Evolutionary conservation across 2,329 filamentous ascomycete genomes (phyloP), one percentile per base, ranked within the genome.

Genomic region (Penicillium sp.): DNA sequence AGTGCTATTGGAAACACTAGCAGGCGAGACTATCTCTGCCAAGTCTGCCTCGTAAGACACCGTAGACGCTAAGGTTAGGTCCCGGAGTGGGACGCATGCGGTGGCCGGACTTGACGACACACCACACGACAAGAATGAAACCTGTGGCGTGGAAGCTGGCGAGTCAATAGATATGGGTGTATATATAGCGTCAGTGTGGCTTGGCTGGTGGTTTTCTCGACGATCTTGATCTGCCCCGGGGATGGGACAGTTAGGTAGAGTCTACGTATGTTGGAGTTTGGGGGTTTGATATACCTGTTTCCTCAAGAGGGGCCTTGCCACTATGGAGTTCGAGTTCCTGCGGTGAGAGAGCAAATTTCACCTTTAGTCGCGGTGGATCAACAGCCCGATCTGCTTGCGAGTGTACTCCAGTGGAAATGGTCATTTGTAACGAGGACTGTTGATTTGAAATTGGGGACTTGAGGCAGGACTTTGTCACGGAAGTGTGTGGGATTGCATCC

Each of bases 41-140:
- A 63, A 54, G 56, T 40, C 52, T 46, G 50, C 55, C 50, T 65
- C 61, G 61, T 65, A 53, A 61, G 55, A 63, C 51, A 45, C 42
- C 17, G 55, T 61, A 17, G 56, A 54, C 55, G 61, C 60, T 60
- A 64, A 55, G 19, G 38, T 35, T 59, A 58, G 58, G 45, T 55
- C 55, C 56, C 61, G 57, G 36, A 50, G 60, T 61, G 59, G 60
- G 54, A 61, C 56, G 28, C 25, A 41, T 35, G 52, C 52, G 45
- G 57, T 50, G 41, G 44, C 49, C 43, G 58, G 57, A 26, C 60
- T 57, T 36, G 62, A 55, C 17, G 55, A 55, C 40, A 56, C 46
- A 50, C 48, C 56, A 54, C 58, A 56, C 33, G 56, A 56, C 48
- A 58, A 25, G 45, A 56, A 53, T 54, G 50, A 51, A 42, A 41